phyloP scores from a whole-genome alignment of 306 rosid species.

The Neltuma alba region DNA sequence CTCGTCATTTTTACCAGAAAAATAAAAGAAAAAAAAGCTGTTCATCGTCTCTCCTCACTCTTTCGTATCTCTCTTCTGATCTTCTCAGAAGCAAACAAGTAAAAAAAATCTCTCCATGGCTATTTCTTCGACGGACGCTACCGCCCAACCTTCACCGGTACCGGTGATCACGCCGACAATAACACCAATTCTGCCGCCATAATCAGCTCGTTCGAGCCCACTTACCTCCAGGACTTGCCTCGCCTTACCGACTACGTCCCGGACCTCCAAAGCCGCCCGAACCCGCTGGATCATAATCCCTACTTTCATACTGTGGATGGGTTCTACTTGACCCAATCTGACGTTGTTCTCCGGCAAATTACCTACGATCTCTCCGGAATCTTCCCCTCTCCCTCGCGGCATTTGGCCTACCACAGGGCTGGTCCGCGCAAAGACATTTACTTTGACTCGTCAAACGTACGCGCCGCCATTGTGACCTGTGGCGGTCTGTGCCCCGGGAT shows the following conservation, averaged over 20 bases:
- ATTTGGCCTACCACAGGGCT: constrained; percentile 31
- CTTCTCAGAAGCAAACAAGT: neutral
- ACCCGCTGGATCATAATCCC: constrained; percentile 21
- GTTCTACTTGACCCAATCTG: constrained; percentile 47
- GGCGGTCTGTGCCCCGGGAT: constrained; percentile 81
- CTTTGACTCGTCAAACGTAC: constrained; percentile 34
- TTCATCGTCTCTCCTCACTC: neutral
- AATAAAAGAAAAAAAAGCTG: no score
- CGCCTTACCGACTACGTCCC: constrained; percentile 8
- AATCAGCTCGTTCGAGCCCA: constrained; percentile 23
- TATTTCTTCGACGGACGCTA: constrained; percentile 8
- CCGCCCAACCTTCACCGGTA: neutral
- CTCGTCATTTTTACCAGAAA: no score
- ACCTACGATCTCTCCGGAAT: constrained; percentile 43
- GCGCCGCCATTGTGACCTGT: constrained; percentile 73
- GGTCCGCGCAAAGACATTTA: constrained; percentile 50
- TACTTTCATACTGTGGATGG: constrained; percentile 18
- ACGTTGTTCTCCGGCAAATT: constrained; percentile 51
- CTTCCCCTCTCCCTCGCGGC: neutral
- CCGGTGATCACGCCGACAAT: neutral
- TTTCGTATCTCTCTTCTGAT: neutral
- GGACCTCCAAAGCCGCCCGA: constrained; percentile 7
- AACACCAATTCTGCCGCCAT: neutral
- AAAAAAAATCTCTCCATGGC: constrained; percentile 11
- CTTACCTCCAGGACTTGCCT: constrained; percentile 29